Percentiles rank a stretch among this genome's conserved stretches.
These are phyloP conservation scores for Nemania sp. DNA, from an alignment of 2,329 filamentous ascomycete species.

Conservation along the genomic window DNA sequence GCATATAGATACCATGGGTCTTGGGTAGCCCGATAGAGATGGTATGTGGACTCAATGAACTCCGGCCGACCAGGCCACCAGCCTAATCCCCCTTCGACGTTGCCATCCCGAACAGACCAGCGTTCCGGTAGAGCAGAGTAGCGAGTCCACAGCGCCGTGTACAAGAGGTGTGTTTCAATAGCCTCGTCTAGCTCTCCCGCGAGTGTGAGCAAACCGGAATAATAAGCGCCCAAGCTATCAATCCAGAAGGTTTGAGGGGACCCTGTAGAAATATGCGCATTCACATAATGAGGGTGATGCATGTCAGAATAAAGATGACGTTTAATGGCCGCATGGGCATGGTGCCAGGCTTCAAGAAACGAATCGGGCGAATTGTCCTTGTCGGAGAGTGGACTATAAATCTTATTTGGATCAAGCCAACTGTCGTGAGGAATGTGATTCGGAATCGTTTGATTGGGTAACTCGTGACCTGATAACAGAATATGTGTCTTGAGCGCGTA, in stretches of 20 bases:
- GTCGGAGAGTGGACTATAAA: constrained; percentile 63
- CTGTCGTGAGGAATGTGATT: constrained; percentile 43
- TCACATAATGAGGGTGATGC: constrained; percentile 90
- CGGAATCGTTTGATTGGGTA: constrained; percentile 56
- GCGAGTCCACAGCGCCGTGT: constrained; percentile 91
- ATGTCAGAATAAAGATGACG: constrained; percentile 85
- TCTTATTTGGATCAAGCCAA: constrained; percentile 67
- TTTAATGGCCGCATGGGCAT: constrained; percentile 84
- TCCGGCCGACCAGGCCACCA: constrained; percentile 98
- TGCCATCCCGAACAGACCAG: constrained; percentile 84
- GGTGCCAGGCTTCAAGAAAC: constrained; percentile 82
- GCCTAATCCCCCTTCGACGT: constrained; percentile 81
- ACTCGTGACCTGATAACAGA: constrained; percentile 75
- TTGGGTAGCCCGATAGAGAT: constrained; percentile 89
- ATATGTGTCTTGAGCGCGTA: constrained; percentile 96
- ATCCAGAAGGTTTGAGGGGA: constrained; percentile 92
- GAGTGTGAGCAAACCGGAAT: constrained; percentile 83
- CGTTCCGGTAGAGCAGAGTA: constrained; percentile 93
- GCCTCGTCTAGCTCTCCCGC: constrained; percentile 92
- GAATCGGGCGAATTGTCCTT: constrained; percentile 74
- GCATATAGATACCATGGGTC: constrained; percentile 97
- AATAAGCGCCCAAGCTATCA: constrained; percentile 94
- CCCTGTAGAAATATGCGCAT: constrained; percentile 85
- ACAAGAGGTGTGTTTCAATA: constrained; percentile 84
- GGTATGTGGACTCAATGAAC: constrained; percentile 96